phyloP scores from a whole-genome alignment of 441 rosid species.

The Flueggea neowawraea region DNA sequence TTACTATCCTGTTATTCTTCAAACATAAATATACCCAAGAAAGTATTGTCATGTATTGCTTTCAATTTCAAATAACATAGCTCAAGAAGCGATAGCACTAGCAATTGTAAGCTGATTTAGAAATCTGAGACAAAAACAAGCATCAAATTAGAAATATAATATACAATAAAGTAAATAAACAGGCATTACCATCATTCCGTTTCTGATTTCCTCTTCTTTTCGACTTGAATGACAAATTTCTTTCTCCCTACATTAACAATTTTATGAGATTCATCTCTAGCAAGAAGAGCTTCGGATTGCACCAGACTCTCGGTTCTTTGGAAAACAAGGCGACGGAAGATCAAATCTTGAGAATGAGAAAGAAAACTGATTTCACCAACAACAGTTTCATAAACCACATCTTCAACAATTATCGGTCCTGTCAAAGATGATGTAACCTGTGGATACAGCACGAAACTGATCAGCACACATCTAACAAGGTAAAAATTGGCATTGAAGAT shows the following conservation, averaged over 20 bases:
- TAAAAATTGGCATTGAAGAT: too few relatives aligned
- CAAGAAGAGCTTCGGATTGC: conserved; percentile 91
- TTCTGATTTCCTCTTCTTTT: conserved; percentile 41
- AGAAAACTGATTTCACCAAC: conserved; percentile 38
- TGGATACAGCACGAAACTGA: conserved; percentile 15
- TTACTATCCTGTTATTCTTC: too few relatives aligned
- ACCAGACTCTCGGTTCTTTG: conserved; percentile 73
- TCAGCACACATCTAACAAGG: background rate
- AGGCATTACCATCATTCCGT: conserved; percentile 43
- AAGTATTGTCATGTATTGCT: too few relatives aligned
- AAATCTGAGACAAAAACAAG: background rate
- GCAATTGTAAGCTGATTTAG: too few relatives aligned
- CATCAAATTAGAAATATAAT: background rate
- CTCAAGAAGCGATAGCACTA: too few relatives aligned
- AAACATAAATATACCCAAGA: too few relatives aligned
- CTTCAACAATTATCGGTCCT: conserved; percentile 71
- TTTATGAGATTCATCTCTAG: conserved; percentile 29
- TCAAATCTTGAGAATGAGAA: conserved; percentile 42
- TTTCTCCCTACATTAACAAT: conserved; percentile 28
- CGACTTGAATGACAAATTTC: conserved; percentile 44
- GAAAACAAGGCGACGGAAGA: conserved; percentile 87
- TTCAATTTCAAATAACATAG: too few relatives aligned
- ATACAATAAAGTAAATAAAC: background rate
- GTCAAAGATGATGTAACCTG: conserved; percentile 73
- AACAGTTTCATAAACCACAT: conserved; percentile 71